These are phyloP conservation scores for Triticum turgidum DNA, from an alignment of 176 grass and related monocot species.

Conservation along the genomic window DNA sequence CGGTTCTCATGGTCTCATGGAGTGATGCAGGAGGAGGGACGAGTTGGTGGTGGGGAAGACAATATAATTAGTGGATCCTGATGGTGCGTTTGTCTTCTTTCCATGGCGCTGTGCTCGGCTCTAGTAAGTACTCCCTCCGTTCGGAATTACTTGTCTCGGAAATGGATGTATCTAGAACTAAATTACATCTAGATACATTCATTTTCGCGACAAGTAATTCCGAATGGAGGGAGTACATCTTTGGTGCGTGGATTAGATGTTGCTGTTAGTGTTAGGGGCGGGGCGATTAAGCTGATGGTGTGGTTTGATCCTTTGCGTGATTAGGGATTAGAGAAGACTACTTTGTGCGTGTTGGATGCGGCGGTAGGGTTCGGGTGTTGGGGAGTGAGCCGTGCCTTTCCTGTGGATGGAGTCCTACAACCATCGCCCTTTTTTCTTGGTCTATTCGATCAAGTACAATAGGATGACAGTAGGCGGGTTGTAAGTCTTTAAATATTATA, in stretches of 20 bases:
- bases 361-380: constrained; percentile 26
- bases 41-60: constrained; percentile 31
- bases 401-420: background rate
- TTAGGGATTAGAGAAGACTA: background rate
- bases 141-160: too few relatives aligned
- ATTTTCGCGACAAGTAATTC: too few relatives aligned
- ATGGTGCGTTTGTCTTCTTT: background rate
- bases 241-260: constrained; percentile 5
- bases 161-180: too few relatives aligned
- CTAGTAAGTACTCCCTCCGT: too few relatives aligned
- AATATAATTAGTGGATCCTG: background rate
- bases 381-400: constrained; percentile 2
- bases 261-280: background rate
- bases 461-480: too few relatives aligned
- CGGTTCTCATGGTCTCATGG: background rate
- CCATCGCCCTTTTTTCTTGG: background rate
- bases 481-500: too few relatives aligned
- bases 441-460: background rate
- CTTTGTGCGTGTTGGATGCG: constrained; percentile 7
- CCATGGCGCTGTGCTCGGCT: background rate
- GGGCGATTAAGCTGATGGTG: background rate
- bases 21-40: background rate
- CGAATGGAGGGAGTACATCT: too few relatives aligned
- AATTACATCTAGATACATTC: too few relatives aligned
- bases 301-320: background rate